These are phyloP conservation scores for Fusarium sp. DNA, from an alignment of 2,329 filamentous ascomycete genomes.

Conservation along the genomic window DNA sequence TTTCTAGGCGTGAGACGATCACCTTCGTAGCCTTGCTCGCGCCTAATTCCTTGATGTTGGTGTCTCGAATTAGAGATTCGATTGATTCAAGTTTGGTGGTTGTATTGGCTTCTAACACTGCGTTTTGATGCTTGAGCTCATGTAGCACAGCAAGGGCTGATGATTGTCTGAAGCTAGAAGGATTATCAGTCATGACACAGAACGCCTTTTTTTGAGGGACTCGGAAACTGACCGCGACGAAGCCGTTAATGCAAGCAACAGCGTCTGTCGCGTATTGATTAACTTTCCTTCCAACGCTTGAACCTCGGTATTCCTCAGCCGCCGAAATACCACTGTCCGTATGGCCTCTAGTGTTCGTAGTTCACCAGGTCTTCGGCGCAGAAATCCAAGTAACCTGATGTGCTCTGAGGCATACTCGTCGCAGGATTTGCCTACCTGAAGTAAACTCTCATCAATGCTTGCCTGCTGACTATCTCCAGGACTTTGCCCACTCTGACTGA, in stretches of 20 bases:
- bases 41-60: not conserved
- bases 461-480: not conserved
- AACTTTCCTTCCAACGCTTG: not conserved
- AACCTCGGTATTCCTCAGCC: not conserved
- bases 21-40: not conserved
- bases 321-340: not conserved
- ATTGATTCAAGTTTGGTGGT: not conserved
- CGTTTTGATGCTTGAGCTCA: not conserved
- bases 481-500: not conserved
- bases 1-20: not conserved
- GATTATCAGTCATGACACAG: rapidly evolving
- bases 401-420: not conserved
- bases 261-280: not conserved
- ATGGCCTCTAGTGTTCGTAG: rapidly evolving
- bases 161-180: not conserved
- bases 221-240: not conserved
- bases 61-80: not conserved
- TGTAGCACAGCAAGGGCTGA: not conserved
- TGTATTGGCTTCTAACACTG: not conserved
- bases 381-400: not conserved
- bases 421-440: not conserved
- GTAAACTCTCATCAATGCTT: not conserved
- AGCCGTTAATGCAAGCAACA: not conserved
- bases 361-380: not conserved
- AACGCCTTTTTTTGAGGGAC: no score